Conservation (phyloP, 1,284 basidiomycete genomes). For the Ustilago trichophora region DNA sequence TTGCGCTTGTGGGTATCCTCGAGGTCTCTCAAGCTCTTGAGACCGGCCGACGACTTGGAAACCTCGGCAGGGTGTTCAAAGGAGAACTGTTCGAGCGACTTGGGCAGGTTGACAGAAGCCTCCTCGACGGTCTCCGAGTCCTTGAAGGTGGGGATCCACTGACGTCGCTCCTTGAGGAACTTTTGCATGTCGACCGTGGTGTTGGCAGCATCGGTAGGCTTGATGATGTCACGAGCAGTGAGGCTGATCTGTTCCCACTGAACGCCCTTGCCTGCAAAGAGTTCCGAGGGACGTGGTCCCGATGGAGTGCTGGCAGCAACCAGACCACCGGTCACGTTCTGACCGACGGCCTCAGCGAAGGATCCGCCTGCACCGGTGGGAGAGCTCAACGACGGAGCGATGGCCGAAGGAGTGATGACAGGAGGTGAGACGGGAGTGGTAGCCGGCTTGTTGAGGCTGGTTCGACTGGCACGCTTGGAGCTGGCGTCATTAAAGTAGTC, state of each 20-base stretch:
- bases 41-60: slow-evolving; percentile 18
- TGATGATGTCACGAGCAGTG: slow-evolving; percentile 31
- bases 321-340: slow-evolving; percentile 18
- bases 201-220: slow-evolving; percentile 17
- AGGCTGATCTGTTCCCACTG: slow-evolving; percentile 56
- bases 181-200: slow-evolving; percentile 47
- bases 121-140: slow-evolving; percentile 26
- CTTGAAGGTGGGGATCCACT: slow-evolving; percentile 53
- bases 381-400: slow-evolving; percentile 21
- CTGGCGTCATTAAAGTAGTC: slow-evolving; percentile 20
- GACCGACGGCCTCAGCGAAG: slow-evolving; percentile 18
- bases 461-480: slow-evolving; percentile 19
- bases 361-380: slow-evolving; percentile 13
- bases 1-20: slow-evolving; percentile 56
- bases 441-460: slow-evolving; percentile 20
- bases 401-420: slow-evolving; percentile 18
- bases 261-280: slow-evolving; percentile 59
- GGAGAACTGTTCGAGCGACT: slow-evolving; percentile 33
- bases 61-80: slow-evolving; percentile 21
- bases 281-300: slow-evolving; percentile 49
- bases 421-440: slow-evolving; percentile 11
- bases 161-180: slow-evolving; percentile 57
- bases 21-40: slow-evolving; percentile 53
- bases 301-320: background rate
- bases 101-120: slow-evolving; percentile 16